phyloP scores from a whole-genome alignment of 2,329 filamentous ascomycete species.

The Fusarium albosuccineum region DNA sequence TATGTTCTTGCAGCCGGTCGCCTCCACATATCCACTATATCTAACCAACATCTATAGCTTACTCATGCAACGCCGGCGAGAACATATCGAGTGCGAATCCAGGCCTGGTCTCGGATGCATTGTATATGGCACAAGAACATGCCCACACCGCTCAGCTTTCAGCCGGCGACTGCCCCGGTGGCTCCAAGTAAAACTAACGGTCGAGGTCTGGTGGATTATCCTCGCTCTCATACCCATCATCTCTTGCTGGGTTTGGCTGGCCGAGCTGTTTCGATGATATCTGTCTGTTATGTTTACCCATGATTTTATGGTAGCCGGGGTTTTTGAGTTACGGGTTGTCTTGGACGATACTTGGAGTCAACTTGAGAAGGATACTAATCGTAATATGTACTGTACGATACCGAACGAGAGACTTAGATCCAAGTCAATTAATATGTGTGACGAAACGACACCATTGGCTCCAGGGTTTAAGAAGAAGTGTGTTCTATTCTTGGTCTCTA shows the following conservation, averaged over 20 bases:
- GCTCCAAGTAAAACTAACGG: slow-evolving; percentile 59
- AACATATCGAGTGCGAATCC: slow-evolving; percentile 72
- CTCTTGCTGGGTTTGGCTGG: slow-evolving; percentile 54
- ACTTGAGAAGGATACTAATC: not conserved
- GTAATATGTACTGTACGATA: not conserved
- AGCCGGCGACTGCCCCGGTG: slow-evolving; percentile 62
- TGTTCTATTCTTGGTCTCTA: too few relatives aligned
- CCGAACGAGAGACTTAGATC: too few relatives aligned
- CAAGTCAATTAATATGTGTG: too few relatives aligned
- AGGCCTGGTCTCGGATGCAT: slow-evolving; percentile 68
- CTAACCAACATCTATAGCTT: slow-evolving; percentile 53
- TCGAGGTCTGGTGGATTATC: slow-evolving; percentile 64
- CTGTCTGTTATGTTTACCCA: not conserved
- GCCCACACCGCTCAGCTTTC: slow-evolving; percentile 58
- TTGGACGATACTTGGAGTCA: not conserved
- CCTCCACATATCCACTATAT: too few relatives aligned
- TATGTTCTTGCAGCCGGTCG: slow-evolving; percentile 51
- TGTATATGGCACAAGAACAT: slow-evolving; percentile 64
- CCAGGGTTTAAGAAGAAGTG: too few relatives aligned
- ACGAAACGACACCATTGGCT: too few relatives aligned
- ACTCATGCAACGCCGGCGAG: slow-evolving; percentile 69
- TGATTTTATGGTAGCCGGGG: not conserved
- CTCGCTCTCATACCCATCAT: slow-evolving; percentile 58
- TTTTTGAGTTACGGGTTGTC: not conserved
- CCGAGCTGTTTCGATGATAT: slow-evolving; percentile 35